These are phyloP conservation scores for Vicia villosa DNA, from an alignment of 306 rosid species.

Conservation along the genomic window DNA sequence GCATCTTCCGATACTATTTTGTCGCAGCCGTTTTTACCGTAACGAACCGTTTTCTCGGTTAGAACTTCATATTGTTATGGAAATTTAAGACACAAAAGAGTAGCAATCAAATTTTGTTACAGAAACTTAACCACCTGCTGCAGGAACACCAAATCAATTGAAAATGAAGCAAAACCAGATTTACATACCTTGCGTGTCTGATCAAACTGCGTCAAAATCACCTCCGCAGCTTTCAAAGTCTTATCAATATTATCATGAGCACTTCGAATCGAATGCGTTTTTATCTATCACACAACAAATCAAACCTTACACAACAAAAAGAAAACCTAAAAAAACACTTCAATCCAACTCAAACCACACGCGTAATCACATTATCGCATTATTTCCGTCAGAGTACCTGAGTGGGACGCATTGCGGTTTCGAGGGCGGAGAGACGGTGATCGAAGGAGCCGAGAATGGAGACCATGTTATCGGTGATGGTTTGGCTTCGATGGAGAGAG, in stretches of 20 bases:
- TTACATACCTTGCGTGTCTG: conserved; percentile 82
- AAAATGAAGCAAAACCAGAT: conserved; percentile 17
- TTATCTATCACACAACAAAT: conserved; percentile 51
- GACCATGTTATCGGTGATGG: conserved; percentile 79
- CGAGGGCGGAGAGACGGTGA: conserved; percentile 92
- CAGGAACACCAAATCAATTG: background rate
- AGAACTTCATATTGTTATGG: too few species aligned
- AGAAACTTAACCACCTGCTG: background rate
- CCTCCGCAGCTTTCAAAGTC: conserved; percentile 77
- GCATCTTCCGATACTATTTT: too few species aligned
- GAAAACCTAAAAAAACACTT: conserved; percentile 21
- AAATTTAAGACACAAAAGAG: too few species aligned
- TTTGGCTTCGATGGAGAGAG: conserved; percentile 76
- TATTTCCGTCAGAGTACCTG: conserved; percentile 51
- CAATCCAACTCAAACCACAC: background rate
- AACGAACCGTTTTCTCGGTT: too few species aligned
- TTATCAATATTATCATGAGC: conserved; percentile 94
- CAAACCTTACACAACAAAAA: background rate
- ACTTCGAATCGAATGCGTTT: conserved; percentile 86
- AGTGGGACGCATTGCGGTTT: conserved; percentile 97
- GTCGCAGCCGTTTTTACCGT: too few species aligned
- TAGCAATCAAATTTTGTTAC: background rate
- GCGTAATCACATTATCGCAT: conserved; percentile 21
- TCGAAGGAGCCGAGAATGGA: conserved; percentile 94
- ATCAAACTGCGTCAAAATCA: conserved; percentile 74